Base-by-base conservation (phyloP, 495 filamentous ascomycete species). In the Annulohypoxylon moriforme region DNA sequence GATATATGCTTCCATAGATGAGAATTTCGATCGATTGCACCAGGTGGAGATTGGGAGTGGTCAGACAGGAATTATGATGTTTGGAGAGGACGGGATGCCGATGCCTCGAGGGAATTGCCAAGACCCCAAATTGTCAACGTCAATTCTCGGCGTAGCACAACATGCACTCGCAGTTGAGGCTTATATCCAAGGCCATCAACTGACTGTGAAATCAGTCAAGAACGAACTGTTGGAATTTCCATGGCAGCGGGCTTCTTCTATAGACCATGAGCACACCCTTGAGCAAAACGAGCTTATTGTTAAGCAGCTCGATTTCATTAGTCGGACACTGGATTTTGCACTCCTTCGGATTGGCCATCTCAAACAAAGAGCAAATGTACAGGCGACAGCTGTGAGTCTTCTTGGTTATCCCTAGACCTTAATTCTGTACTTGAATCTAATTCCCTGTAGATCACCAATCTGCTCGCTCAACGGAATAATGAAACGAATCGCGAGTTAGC, bases 401-500 rank as follows among this genome's bases (percentile, higher is more conserved):
- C 27, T 66, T 25, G 6, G 6, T 25, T 27, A 16, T 18, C 14
- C 14, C n/a, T 18, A 27, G 3, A 1, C 47, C 25, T 33, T 16
- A 16, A 13, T 3, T 27, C 1, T n/a, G n/a, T n/a, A n/a, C n/a
- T 14, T 38, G n/a, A 25, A 34, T 27, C 25, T 55, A 9, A 64
- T 22, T 0, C 10, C 14, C 7, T 10, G 20, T 18, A 69, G 67
- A 69, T 69, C 36, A 60, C 24, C 16, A 70, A 70, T 46, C 34
- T 70, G n/a, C 16, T 70, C 6, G 60, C 67, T 9, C 67, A 70
- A 16, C 67, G 60, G 0, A 64, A 59, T 11, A 70, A 60, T 14
- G 50, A 64, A 60, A 55, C 25, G 3, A 70, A 70, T 20, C 49
- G 27, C 18, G 57, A 16, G 22, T 18, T 69, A 33, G 52, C 67